Evolutionary conservation across 2,329 filamentous ascomycete species (phyloP).

Genomic region (Fusarium cyanostomum): DNA sequence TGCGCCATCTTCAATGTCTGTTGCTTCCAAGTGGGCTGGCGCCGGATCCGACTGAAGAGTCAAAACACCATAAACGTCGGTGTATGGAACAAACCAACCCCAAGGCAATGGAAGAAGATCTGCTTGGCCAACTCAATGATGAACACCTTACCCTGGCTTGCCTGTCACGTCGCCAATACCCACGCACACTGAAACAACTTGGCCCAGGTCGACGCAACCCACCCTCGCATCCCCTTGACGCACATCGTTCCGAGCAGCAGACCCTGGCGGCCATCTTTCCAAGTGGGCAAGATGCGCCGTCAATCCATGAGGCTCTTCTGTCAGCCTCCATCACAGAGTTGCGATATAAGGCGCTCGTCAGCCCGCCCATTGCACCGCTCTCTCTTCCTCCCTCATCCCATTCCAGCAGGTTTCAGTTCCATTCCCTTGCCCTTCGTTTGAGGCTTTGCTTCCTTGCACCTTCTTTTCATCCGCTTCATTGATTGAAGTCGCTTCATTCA

Average conservation of each 20-base stretch:
- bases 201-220: constrained; percentile 27
- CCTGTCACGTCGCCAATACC: not conserved
- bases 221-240: constrained; percentile 23
- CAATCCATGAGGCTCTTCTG: constrained; percentile 24
- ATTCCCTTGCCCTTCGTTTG: constrained; percentile 37
- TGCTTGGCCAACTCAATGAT: not conserved
- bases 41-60: too few species aligned
- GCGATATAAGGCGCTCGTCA: constrained; percentile 27
- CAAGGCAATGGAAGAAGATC: not conserved
- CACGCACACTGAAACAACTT: constrained; percentile 33
- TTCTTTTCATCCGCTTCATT: constrained; percentile 44
- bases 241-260: constrained; percentile 21
- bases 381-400: constrained; percentile 37
- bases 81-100: not conserved
- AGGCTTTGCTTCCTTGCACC: constrained; percentile 40
- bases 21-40: not conserved
- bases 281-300: constrained; percentile 19
- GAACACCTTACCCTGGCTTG: not conserved
- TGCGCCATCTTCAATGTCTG: not conserved
- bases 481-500: constrained; percentile 46
- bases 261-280: constrained; percentile 20
- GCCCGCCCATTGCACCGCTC: constrained; percentile 5
- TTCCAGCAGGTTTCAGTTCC: constrained; percentile 40
- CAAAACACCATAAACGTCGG: not conserved
- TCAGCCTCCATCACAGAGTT: not conserved